Conservation (phyloP, 306 rosid genomes). For the Hylodesmum podocarpum region DNA sequence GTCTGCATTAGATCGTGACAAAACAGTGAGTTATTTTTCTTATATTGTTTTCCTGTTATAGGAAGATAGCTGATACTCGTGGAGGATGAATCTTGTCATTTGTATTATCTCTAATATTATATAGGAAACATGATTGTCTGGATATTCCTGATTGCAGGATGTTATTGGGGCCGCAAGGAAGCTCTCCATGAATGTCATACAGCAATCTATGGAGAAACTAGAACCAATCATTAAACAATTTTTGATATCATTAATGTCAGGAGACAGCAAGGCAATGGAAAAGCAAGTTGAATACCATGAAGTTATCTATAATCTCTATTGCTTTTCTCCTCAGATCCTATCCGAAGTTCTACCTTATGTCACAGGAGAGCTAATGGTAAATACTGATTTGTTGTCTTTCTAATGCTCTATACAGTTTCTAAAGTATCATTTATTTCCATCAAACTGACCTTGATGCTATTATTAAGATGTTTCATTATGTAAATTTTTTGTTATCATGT, state of each 20-base stretch:
- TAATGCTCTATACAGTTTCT: conserved; percentile 21
- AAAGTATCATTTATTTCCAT: not conserved
- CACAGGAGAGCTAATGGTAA: conserved; percentile 88
- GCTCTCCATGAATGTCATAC: conserved; percentile 87
- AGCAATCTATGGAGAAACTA: conserved; percentile 71
- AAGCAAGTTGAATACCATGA: conserved; percentile 70
- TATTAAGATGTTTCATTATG: conserved; percentile 10
- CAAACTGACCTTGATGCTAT: conserved; percentile 5
- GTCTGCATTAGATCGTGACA: conserved; percentile 70
- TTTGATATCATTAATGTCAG: conserved; percentile 73
- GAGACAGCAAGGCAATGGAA: conserved; percentile 59
- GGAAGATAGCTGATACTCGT: conserved; percentile 26
- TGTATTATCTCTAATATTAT: conserved; percentile 7
- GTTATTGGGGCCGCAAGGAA: conserved; percentile 74
- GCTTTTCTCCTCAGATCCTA: conserved; percentile 80
- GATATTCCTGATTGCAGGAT: conserved; percentile 60
- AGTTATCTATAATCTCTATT: conserved; percentile 77
- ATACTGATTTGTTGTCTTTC: conserved; percentile 25
- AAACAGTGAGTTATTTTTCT: conserved; percentile 57
- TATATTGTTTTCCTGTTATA: conserved; percentile 1
- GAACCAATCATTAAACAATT: conserved; percentile 75
- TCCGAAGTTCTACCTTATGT: conserved; percentile 76
- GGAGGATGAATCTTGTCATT: not conserved
- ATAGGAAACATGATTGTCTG: conserved; percentile 25
- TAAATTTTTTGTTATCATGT: conserved; percentile 2